Conservation (phyloP, 208 protist genomes). For the Trichomonas tenax region DNA sequence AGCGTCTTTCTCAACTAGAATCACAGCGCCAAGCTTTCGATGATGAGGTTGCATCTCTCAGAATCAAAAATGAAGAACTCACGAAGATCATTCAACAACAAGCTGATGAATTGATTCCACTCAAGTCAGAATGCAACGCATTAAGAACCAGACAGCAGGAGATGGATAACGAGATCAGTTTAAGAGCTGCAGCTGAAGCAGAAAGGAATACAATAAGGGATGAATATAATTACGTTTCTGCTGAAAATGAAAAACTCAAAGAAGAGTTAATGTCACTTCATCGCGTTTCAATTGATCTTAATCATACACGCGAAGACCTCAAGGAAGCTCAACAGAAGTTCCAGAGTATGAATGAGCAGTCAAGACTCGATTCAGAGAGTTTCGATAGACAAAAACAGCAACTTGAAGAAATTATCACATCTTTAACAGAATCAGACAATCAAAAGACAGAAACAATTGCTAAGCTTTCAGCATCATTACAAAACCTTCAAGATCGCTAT, state of each 20-base stretch:
- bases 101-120: not conserved
- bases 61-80: not conserved
- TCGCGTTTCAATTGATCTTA: not conserved
- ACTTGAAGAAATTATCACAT: not conserved
- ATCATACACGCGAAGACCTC: not conserved
- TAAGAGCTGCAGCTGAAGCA: not conserved
- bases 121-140: not conserved
- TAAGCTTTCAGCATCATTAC: not conserved
- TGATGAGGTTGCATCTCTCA: not conserved
- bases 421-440: not conserved
- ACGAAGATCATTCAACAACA: not conserved
- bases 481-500: not conserved
- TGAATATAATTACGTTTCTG: not conserved
- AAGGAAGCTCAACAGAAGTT: not conserved
- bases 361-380: not conserved
- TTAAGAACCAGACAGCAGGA: not conserved
- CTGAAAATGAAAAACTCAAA: not conserved
- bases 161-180: not conserved
- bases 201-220: not conserved
- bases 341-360: not conserved
- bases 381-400: not conserved
- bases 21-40: not conserved
- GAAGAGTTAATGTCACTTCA: not conserved
- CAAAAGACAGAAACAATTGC: not conserved
- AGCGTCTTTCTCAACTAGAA: not conserved